Percentiles rank a stretch among this genome's conserved stretches.
These are phyloP conservation scores for Nakaseomyces sp. DNA, from an alignment of 1,139 yeast genomes.

Conservation along the genomic window DNA sequence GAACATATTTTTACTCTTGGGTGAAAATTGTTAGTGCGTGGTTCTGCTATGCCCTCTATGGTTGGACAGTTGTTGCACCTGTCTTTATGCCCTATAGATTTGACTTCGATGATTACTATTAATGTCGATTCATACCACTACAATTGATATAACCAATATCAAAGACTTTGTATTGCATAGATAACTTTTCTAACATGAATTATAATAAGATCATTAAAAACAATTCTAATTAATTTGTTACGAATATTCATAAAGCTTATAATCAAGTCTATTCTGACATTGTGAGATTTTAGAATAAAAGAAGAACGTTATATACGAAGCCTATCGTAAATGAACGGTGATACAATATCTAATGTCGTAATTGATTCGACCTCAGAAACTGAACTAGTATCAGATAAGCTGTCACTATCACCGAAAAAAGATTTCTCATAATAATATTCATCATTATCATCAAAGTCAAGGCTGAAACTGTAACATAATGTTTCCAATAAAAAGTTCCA, in stretches of 20 bases:
- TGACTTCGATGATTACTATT: constrained; percentile 29
- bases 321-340: constrained; percentile 8
- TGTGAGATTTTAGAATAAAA: too few relatives aligned
- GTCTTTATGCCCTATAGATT: constrained; percentile 85
- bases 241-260: too few relatives aligned
- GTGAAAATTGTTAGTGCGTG: constrained; percentile 86
- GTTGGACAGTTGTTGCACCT: constrained; percentile 91
- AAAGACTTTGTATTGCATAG: too few relatives aligned
- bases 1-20: constrained; percentile 94
- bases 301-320: background rate
- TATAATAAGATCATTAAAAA: too few relatives aligned
- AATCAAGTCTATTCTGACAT: too few relatives aligned
- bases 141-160: too few relatives aligned
- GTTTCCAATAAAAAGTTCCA: constrained; percentile 28
- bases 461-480: constrained; percentile 25
- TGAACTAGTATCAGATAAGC: background rate
- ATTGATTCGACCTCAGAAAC: constrained; percentile 10
- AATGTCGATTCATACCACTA: too few relatives aligned
- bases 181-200: too few relatives aligned
- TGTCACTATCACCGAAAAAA: background rate
- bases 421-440: constrained; percentile 12
- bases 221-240: too few relatives aligned
- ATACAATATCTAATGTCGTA: constrained; percentile 11
- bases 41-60: constrained; percentile 78
- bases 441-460: constrained; percentile 28